phyloP scores from a whole-genome alignment of 2,329 filamentous ascomycete genomes.

The Colletotrichum brevisporum region DNA sequence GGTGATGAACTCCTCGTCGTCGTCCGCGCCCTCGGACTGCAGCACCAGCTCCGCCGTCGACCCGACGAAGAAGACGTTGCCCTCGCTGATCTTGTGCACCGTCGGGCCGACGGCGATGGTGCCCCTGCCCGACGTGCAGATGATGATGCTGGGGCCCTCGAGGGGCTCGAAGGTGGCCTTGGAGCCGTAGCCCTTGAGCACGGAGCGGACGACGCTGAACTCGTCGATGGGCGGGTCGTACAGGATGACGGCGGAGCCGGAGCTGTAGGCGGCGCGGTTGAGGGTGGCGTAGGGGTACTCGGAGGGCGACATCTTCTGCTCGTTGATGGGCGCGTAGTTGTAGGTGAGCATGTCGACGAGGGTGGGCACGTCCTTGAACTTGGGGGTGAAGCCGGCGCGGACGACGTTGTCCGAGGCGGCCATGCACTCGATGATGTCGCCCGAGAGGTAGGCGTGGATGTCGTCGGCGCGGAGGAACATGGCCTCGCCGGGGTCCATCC shows the following conservation, averaged over 20 bases:
- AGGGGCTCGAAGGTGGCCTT: slow-evolving; percentile 92
- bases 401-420: slow-evolving; percentile 99
- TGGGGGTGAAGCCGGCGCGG: slow-evolving; percentile 95
- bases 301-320: slow-evolving; percentile 91
- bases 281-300: slow-evolving; percentile 90
- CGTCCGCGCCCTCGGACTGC: slow-evolving; percentile 73
- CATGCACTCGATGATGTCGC: slow-evolving; percentile 99
- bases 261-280: slow-evolving; percentile 86
- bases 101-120: slow-evolving; percentile 89
- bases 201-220: slow-evolving; percentile 89
- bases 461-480: slow-evolving; percentile 97
- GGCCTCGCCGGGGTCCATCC: slow-evolving; percentile 88
- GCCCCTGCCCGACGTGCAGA: slow-evolving; percentile 88
- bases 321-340: slow-evolving; percentile 91
- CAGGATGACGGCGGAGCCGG: slow-evolving; percentile 77
- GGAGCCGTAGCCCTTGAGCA: slow-evolving; percentile 77
- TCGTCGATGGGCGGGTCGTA: slow-evolving; percentile 98
- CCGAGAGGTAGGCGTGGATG: slow-evolving; percentile 94
- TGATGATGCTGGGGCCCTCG: slow-evolving; percentile 90
- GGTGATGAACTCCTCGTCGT: slow-evolving; percentile 82
- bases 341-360: slow-evolving; percentile 95
- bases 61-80: slow-evolving; percentile 87
- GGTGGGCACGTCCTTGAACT: slow-evolving; percentile 96
- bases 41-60: slow-evolving; percentile 87
- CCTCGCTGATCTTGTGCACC: slow-evolving; percentile 79